These are phyloP conservation scores for Tarenaya hassleriana DNA, from an alignment of 345 rosid species.

Conservation along the genomic window DNA sequence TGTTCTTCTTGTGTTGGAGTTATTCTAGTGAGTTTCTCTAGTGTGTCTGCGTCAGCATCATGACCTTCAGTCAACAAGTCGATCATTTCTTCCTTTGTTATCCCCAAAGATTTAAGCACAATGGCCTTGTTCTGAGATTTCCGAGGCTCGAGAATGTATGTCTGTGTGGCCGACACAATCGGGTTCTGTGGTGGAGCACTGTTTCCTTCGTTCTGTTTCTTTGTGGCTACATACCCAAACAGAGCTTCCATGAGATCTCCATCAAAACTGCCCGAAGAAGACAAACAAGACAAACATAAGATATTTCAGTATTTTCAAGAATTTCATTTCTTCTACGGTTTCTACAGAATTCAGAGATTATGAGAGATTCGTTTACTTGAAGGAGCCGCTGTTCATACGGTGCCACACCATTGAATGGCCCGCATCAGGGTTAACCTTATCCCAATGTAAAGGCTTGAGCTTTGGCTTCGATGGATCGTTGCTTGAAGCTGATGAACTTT, in stretches of 20 bases:
- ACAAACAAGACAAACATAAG: not conserved
- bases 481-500: conserved; percentile 24
- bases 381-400: conserved; percentile 63
- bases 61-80: conserved; percentile 51
- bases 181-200: conserved; percentile 15
- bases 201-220: conserved; percentile 28
- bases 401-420: conserved; percentile 91
- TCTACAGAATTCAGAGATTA: conserved; percentile 3
- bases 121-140: conserved; percentile 83
- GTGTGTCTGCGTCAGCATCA: conserved; percentile 50
- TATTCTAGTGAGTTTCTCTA: conserved; percentile 73
- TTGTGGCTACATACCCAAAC: conserved; percentile 64
- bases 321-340: not conserved
- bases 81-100: conserved; percentile 51
- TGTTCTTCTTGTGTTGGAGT: conserved; percentile 73
- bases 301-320: not conserved
- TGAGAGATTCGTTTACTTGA: conserved; percentile 41
- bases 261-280: conserved; percentile 49
- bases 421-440: conserved; percentile 49
- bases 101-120: conserved; percentile 61
- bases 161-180: conserved; percentile 31
- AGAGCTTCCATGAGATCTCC: conserved; percentile 89
- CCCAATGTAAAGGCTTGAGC: conserved; percentile 91
- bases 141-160: conserved; percentile 57
- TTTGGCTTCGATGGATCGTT: conserved; percentile 35